Evolutionary conservation across 495 filamentous ascomycete genomes (phyloP), one percentile per base, ranked within the genome.

Genomic region (Aspergillus bridgeri): DNA sequence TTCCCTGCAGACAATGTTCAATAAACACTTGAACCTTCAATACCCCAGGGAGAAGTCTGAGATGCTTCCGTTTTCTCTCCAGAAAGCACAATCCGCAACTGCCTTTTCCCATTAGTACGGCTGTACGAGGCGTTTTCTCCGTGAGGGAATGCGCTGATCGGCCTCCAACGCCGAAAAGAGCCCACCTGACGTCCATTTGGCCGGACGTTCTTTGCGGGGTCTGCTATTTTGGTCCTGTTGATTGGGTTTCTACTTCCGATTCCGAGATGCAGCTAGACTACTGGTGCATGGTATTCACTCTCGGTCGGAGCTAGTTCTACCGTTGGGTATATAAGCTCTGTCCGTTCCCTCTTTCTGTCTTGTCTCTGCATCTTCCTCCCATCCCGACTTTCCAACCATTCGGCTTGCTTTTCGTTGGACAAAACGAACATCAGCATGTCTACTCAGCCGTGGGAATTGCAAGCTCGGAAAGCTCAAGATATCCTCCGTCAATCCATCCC

Each of bases 401-500:
- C 18, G 22, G 8, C 29, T 11, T 9, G 2, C 8, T 9, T 33
- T 11, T 11, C 4, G 13, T 33, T 33, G 5, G 29, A 2, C 8
- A 42, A 23, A 18, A 3, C 27, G 11, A 6, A n/a, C 22, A 21
- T 38, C 18, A 67, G 29, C 21, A 77, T 75, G 71, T 56, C 65
- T 47, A 38, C 33, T 13, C 33, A 38, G 13, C 11, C 33, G 13
- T 77, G 74, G 74, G 44, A 73, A 57, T 21, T 9, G 4, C 52
- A 75, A 63, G 73, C 74, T 21, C 63, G 67, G 44, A 71, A 66
- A 56, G 73, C 69, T 13, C 65, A 57, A 47, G 64, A 73, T 42
- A 71, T 74, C 21, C 65, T 77, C 5, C 24, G 65, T 3, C 56
- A 65, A 8, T 77, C 74, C 1, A 65, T 77, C 22, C 74, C 74